A percentile compares a stretch with the other conserved stretches of the same genome.
Evolutionary conservation across 2,329 filamentous ascomycete genomes (phyloP).

Genomic region (Fusarium sp.): DNA sequence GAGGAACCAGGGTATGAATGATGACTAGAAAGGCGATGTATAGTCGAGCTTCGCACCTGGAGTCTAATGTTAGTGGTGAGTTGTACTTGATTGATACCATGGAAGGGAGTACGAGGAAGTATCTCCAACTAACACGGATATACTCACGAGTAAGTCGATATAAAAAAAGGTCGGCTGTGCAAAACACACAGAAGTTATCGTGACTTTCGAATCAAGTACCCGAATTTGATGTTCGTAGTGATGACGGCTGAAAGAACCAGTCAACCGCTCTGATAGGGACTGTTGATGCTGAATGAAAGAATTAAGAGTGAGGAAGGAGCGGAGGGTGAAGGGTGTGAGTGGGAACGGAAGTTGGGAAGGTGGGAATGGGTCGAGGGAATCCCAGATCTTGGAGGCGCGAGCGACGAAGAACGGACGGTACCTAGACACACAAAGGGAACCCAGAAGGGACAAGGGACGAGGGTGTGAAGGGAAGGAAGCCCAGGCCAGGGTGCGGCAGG

Average conservation of each 20-base stretch:
- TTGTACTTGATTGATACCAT: slow-evolving; percentile 11
- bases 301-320: slow-evolving; percentile 40
- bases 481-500: slow-evolving; percentile 23
- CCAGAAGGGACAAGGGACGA: slow-evolving; percentile 31
- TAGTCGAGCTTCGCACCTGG: slow-evolving; percentile 7
- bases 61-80: slow-evolving; percentile 23
- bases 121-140: slow-evolving; percentile 42
- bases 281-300: slow-evolving; percentile 33
- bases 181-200: slow-evolving; percentile 1
- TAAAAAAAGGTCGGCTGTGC: slow-evolving; percentile 10
- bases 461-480: slow-evolving; percentile 31
- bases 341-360: slow-evolving; percentile 42
- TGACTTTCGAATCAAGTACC: not conserved
- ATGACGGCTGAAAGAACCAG: slow-evolving; percentile 25
- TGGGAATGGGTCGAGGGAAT: slow-evolving; percentile 44
- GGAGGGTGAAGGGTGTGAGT: slow-evolving; percentile 41
- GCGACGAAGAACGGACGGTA: slow-evolving; percentile 19
- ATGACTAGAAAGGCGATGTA: not conserved
- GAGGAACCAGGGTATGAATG: slow-evolving; percentile 7
- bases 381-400: slow-evolving; percentile 43
- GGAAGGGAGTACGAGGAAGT: slow-evolving; percentile 27
- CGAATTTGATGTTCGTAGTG: slow-evolving; percentile 17
- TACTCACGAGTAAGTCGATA: slow-evolving; percentile 25
- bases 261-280: slow-evolving; percentile 31
- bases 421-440: slow-evolving; percentile 33